Evolutionary conservation across 2,329 filamentous ascomycete species (phyloP).

Genomic region (Aspergillus chevalieri): DNA sequence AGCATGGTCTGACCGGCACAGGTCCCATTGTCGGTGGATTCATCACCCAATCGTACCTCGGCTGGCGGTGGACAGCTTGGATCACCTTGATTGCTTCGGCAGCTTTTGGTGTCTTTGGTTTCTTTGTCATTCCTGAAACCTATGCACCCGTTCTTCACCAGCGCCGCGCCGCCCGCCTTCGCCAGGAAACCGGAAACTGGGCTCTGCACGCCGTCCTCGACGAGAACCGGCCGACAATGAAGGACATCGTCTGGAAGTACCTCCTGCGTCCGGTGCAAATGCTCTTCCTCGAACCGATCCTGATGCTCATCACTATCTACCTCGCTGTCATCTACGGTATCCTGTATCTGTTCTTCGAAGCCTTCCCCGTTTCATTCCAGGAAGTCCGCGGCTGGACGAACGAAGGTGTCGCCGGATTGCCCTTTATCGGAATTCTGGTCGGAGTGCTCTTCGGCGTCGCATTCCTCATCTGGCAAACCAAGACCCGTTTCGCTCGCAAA

Average conservation of each 20-base stretch:
- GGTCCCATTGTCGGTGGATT: slow-evolving; percentile 47
- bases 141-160: slow-evolving; percentile 46
- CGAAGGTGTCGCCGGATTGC: slow-evolving; percentile 31
- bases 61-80: slow-evolving; percentile 55
- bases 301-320: slow-evolving; percentile 43
- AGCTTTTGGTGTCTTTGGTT: slow-evolving; percentile 37
- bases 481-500: slow-evolving; percentile 34
- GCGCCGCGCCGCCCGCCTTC: slow-evolving; percentile 42
- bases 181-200: slow-evolving; percentile 43
- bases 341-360: slow-evolving; percentile 35
- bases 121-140: slow-evolving; percentile 48
- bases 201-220: slow-evolving; percentile 41
- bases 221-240: slow-evolving; percentile 34
- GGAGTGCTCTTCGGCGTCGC: slow-evolving; percentile 30
- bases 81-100: slow-evolving; percentile 47
- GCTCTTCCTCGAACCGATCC: slow-evolving; percentile 45
- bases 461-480: slow-evolving; percentile 34
- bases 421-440: slow-evolving; percentile 32
- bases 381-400: slow-evolving; percentile 32
- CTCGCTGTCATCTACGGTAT: slow-evolving; percentile 36
- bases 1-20: slow-evolving; percentile 1
- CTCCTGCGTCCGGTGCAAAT: slow-evolving; percentile 42
- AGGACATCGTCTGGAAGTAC: slow-evolving; percentile 39
- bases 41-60: slow-evolving; percentile 43
- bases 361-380: slow-evolving; percentile 37